Conservation (phyloP, 441 rosid species). For the Gossypium trilobum region DNA sequence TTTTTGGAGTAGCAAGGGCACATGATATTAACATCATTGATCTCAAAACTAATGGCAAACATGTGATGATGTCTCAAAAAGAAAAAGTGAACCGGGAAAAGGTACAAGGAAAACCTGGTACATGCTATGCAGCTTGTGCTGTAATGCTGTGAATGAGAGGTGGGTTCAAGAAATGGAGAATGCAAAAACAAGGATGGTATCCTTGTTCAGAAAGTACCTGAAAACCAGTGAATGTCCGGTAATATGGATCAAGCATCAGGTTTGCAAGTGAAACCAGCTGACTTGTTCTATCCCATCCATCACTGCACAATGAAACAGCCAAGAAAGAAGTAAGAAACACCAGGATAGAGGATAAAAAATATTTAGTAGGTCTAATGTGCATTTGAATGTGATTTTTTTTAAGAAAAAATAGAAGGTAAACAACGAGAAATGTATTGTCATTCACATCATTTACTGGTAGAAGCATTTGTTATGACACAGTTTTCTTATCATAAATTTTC, state of each 20-base stretch:
- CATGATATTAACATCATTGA: neutral
- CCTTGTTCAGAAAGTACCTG: conserved; percentile 48
- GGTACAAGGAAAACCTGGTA: neutral
- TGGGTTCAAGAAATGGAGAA: neutral
- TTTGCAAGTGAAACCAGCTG: conserved; percentile 94
- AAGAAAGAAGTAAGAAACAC: conserved; percentile 11
- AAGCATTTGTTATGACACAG: neutral
- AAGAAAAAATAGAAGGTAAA: neutral
- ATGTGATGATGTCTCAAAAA: neutral
- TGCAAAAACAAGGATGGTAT: neutral
- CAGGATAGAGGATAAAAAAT: neutral
- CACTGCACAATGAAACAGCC: conserved; percentile 44
- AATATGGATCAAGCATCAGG: conserved; percentile 91
- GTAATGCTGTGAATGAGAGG: neutral
- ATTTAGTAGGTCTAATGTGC: neutral
- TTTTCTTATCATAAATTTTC: neutral
- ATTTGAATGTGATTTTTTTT: neutral
- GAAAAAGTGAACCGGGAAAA: neutral
- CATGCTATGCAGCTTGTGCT: neutral
- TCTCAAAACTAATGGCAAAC: neutral
- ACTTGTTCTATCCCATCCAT: conserved; percentile 99
- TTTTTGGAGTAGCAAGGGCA: neutral
- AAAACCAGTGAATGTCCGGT: conserved; percentile 85
- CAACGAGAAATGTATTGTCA: neutral
- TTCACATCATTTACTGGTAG: neutral